Conservation (phyloP, 2,329 filamentous ascomycete genomes). For the Penicillium sp. region DNA sequence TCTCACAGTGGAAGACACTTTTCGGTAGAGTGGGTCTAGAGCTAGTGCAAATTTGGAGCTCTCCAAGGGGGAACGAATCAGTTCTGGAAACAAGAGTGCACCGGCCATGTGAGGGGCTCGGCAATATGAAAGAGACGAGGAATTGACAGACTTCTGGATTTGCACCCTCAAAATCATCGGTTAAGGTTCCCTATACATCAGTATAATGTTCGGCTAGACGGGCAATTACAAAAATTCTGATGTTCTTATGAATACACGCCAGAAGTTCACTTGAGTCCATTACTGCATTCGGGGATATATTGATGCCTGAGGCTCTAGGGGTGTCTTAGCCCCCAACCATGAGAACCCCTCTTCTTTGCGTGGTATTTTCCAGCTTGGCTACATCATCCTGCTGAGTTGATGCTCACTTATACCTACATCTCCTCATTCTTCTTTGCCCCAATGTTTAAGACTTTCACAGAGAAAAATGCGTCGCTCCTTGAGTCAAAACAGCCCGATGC, state of each 20-base stretch:
- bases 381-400: neutral
- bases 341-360: neutral
- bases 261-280: no score
- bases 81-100: neutral
- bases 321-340: neutral
- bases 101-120: no score
- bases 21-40: slow-evolving; percentile 35
- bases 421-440: neutral
- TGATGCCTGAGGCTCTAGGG: neutral
- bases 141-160: neutral
- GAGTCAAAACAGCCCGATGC: slow-evolving; percentile 29
- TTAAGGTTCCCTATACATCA: no score
- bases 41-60: slow-evolving; percentile 15
- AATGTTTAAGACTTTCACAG: slow-evolving; percentile 39
- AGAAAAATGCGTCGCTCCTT: slow-evolving; percentile 33
- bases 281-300: neutral
- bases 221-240: no score
- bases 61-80: neutral
- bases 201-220: no score
- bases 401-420: neutral
- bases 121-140: neutral
- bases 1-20: slow-evolving; percentile 38
- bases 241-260: no score
- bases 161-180: no score
- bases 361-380: neutral